A percentile compares a stretch with the other conserved stretches of the same genome.
Evolutionary conservation across 768 basidiomycete genomes (phyloP).

Genomic region (Pleurotus eryngii): DNA sequence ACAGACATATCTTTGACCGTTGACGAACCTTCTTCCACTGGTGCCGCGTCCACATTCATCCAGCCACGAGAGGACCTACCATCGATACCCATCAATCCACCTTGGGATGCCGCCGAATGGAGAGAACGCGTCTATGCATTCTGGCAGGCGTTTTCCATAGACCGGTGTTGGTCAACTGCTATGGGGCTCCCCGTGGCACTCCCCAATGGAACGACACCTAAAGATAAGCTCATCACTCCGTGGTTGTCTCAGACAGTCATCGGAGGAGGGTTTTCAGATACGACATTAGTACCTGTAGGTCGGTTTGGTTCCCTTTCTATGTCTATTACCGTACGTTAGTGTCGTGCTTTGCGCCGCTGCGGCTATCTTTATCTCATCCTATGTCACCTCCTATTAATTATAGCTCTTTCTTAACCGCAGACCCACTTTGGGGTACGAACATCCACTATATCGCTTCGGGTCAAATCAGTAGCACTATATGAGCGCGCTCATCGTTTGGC

Average conservation of each 20-base stretch:
- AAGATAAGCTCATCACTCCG: slow-evolving; percentile 49
- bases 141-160: slow-evolving; percentile 64
- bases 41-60: neutral
- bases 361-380: neutral
- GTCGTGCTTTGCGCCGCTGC: neutral
- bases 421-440: neutral
- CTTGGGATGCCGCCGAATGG: slow-evolving; percentile 38
- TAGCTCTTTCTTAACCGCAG: neutral
- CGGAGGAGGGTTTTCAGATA: neutral
- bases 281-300: neutral
- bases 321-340: slow-evolving; percentile 2
- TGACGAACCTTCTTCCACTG: slow-evolving; percentile 11
- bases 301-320: slow-evolving; percentile 10
- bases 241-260: slow-evolving; percentile 30
- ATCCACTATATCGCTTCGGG: slow-evolving; percentile 37
- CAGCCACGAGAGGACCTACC: slow-evolving; percentile 8
- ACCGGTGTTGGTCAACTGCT: slow-evolving; percentile 56
- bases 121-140: slow-evolving; percentile 49
- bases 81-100: slow-evolving; percentile 27
- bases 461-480: slow-evolving; percentile 50
- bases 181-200: slow-evolving; percentile 52
- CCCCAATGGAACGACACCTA: slow-evolving; percentile 45
- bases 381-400: neutral
- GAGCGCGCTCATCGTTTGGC: slow-evolving; percentile 48
- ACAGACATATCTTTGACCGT: slow-evolving; percentile 15